Percentiles rank a stretch among this genome's conserved stretches.
phyloP scores from a whole-genome alignment of 768 basidiomycete species.

The Trametes meyenii region DNA sequence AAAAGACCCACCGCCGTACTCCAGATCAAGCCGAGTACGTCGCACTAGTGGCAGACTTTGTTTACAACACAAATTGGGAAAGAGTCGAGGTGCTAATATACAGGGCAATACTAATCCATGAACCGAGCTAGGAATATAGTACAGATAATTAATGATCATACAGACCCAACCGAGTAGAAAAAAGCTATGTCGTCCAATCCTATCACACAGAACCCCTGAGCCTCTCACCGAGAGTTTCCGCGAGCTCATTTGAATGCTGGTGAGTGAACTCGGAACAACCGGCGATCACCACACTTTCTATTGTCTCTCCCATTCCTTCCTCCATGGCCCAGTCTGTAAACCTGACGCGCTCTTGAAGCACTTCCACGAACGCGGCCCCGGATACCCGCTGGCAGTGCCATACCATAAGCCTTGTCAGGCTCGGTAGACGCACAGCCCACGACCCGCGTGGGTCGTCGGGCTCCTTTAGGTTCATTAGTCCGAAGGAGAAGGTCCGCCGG shows the following conservation, averaged over 20 bases:
- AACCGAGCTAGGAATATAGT: not conserved
- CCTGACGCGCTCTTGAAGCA: conserved; percentile 50
- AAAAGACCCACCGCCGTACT: no score
- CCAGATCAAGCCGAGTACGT: no score
- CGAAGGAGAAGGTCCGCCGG: conserved; percentile 1
- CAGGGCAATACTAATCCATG: no score
- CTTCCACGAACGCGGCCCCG: conserved; percentile 58
- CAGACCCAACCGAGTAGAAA: no score
- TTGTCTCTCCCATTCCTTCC: conserved; percentile 22
- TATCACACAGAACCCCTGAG: not conserved
- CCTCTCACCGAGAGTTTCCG: conserved; percentile 30
- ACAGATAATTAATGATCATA: not conserved
- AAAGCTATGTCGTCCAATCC: no score
- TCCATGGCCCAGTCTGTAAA: conserved; percentile 38
- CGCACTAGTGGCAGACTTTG: no score
- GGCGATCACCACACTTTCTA: conserved; percentile 35
- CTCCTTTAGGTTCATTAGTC: conserved; percentile 14
- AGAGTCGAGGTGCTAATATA: no score
- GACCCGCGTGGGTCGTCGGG: conserved; percentile 16
- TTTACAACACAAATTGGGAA: no score
- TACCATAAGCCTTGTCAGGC: conserved; percentile 53
- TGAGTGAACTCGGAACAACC: conserved; percentile 33
- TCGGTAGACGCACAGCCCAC: conserved; percentile 54
- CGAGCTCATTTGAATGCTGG: conserved; percentile 30
- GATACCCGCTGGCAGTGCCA: conserved; percentile 65